Base-by-base conservation (phyloP, 75 land plant genomes). In the Picea glauca region DNA sequence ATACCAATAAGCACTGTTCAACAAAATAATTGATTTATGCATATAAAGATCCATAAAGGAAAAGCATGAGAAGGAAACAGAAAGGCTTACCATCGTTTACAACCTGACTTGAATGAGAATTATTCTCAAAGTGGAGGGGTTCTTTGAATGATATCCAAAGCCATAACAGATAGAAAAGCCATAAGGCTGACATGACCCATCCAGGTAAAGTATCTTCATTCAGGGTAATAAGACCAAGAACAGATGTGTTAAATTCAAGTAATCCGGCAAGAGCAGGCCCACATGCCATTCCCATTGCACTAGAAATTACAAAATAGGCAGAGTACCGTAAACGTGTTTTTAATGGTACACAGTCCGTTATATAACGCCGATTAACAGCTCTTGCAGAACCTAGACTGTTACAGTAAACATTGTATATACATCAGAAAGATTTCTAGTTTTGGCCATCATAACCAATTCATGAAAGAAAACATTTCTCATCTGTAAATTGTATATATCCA, bases 161-260 rank as follows among this genome's bases (percentile, higher is more conserved):
- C 88, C 86, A 88, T 35, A 89, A 13, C 26, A 92, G 65, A 73
- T 88, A 92, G 31, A 84, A 32, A 46, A 90, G 77, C 94, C 94
- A 92, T 38, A 82, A 81, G 3, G 83, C 43, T 33, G 87, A 92
- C 92, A 90, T 90, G 3, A 85, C 78, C 92, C 90, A 92, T 17
- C 94, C 94, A 56, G 94, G 94, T 75, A 92, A 77, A 46, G 94
- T 92, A 62, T 84, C 80, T 63, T 83, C 77, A 80, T 90, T 84
- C 30, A 92, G 80, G 23, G 92, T n/a, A n/a, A n/a, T 88, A 21
- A 90, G 13, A 11, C 72, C n/a, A n/a, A n/a, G n/a, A n/a, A n/a
- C n/a, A n/a, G n/a, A n/a, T n/a, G n/a, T n/a, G n/a, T n/a, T n/a
- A n/a, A n/a, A n/a, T n/a, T n/a, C n/a, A n/a, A n/a, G n/a, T n/a